phyloP scores from a whole-genome alignment of 345 rosid genomes.

The Raphanus sativus region DNA sequence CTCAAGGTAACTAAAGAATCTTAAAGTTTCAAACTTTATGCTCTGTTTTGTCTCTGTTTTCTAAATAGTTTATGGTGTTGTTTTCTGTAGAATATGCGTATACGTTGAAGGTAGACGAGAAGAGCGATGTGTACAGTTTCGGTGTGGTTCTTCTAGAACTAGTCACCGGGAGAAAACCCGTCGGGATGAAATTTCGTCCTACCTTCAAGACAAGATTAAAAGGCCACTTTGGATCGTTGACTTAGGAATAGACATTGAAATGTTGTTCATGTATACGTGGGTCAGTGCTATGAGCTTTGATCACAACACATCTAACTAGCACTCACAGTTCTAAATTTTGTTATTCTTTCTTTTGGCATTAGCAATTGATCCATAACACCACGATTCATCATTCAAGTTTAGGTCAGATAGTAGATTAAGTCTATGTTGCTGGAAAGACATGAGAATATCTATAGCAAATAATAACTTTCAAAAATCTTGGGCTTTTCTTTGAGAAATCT shows the following conservation, averaged over 20 bases:
- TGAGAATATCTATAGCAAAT: neutral
- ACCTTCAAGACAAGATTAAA: slow-evolving; percentile 2
- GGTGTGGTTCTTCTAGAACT: too few species aligned
- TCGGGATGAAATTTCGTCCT: slow-evolving; percentile 20
- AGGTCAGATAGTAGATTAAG: neutral
- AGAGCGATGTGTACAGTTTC: too few species aligned
- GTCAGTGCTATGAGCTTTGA: neutral
- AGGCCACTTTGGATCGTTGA: slow-evolving; percentile 29
- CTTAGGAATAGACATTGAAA: slow-evolving; percentile 22
- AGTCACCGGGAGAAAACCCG: too few species aligned
- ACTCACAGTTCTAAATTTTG: neutral
- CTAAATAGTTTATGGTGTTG: neutral
- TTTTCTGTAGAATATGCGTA: neutral
- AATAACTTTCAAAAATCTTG: neutral
- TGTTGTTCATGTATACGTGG: neutral
- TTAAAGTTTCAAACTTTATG: neutral
- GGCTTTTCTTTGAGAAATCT: neutral
- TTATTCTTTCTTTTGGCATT: neutral
- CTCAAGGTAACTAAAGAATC: slow-evolving; percentile 59
- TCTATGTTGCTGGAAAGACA: neutral
- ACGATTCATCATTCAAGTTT: neutral
- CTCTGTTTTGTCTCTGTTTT: slow-evolving; percentile 17
- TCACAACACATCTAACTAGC: neutral
- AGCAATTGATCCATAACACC: neutral
- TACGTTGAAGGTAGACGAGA: too few species aligned